Conservation (phyloP, 73 alveolate genomes). For the Breviolum minutum region DNA sequence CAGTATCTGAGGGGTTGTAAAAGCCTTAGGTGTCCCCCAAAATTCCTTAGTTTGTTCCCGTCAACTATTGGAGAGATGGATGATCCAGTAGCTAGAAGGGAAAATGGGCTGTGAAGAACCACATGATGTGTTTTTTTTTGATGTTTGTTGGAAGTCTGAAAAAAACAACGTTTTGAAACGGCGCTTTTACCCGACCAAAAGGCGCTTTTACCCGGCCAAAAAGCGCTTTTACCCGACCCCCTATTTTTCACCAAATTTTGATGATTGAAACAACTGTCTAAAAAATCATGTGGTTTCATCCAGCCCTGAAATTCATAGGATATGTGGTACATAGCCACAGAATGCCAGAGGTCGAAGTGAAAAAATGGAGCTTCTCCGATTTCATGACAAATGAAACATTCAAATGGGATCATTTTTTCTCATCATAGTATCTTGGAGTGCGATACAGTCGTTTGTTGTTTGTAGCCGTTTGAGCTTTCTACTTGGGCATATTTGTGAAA, state of each 20-base stretch:
- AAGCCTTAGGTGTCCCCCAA: background rate
- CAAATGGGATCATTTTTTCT: too few relatives aligned
- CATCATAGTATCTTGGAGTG: background rate
- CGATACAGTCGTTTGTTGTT: too few relatives aligned
- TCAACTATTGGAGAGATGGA: background rate
- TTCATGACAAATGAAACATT: too few relatives aligned
- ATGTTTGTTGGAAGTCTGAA: background rate
- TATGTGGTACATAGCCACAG: background rate
- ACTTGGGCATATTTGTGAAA: too few relatives aligned
- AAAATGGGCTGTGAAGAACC: background rate
- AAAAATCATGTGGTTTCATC: background rate
- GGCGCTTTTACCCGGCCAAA: slow-evolving; percentile 47
- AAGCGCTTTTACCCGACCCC: slow-evolving; percentile 55
- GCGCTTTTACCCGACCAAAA: slow-evolving; percentile 44
- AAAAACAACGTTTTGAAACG: background rate
- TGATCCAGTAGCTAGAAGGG: background rate
- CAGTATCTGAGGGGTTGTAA: slow-evolving; percentile 3
- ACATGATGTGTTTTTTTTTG: too few relatives aligned
- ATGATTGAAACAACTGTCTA: too few relatives aligned
- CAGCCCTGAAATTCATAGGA: background rate
- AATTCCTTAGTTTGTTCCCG: background rate
- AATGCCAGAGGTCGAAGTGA: too few relatives aligned
- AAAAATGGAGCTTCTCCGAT: too few relatives aligned
- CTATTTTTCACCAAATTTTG: background rate
- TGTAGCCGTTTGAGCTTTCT: too few relatives aligned